A percentile compares a stretch with the other conserved stretches of the same genome.
phyloP scores from a whole-genome alignment of 208 protist species.

The Naegleria gruberi region DNA sequence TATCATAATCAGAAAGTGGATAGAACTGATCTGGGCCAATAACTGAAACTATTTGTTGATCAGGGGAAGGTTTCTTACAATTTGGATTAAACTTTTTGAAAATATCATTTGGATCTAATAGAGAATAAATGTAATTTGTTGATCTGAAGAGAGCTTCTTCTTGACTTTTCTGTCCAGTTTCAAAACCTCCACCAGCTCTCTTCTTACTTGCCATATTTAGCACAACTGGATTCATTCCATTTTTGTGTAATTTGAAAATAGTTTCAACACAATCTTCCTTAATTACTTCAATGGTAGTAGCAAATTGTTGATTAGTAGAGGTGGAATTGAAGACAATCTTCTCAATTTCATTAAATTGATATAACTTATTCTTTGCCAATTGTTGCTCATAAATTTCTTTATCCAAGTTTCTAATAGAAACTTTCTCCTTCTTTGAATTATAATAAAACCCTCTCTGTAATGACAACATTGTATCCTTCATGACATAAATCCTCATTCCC shows the following conservation, averaged over 20 bases:
- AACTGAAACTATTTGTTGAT: background rate
- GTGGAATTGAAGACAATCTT: background rate
- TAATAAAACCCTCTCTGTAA: background rate
- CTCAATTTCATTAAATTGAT: background rate
- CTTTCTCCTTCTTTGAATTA: background rate
- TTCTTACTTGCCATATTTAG: slow-evolving; percentile 31
- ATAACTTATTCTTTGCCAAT: background rate
- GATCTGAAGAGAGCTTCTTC: slow-evolving; percentile 30
- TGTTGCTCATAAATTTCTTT: background rate
- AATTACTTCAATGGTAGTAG: background rate
- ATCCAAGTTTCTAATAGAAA: background rate
- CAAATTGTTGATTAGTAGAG: background rate
- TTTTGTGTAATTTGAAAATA: background rate
- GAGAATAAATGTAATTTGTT: slow-evolving; percentile 25
- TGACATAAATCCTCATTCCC: background rate
- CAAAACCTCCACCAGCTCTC: slow-evolving; percentile 25
- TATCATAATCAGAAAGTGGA: background rate
- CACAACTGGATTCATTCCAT: slow-evolving; percentile 27
- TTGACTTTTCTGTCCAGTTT: slow-evolving; percentile 13
- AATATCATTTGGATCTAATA: background rate
- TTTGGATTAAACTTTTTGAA: background rate
- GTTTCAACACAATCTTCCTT: slow-evolving; percentile 23
- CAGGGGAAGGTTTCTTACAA: too few relatives aligned
- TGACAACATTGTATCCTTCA: background rate
- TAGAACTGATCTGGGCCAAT: background rate